Conservation (phyloP, 129 eudicot species). For the Silybum marianum region DNA sequence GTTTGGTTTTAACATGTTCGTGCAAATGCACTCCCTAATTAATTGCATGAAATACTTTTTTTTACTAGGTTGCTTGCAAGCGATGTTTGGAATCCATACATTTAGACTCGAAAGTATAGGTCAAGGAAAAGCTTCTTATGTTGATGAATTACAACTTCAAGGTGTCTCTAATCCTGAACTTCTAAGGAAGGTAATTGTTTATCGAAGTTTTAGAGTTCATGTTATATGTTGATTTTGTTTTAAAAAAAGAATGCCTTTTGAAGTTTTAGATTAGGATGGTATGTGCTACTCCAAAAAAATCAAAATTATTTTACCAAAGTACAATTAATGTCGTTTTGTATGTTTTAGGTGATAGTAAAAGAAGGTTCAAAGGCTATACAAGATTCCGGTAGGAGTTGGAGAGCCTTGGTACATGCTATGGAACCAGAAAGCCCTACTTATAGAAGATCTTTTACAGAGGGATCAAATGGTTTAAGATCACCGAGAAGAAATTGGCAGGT, state of each 20-base stretch:
- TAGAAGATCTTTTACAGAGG: conserved; percentile 52
- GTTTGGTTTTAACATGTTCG: not conserved
- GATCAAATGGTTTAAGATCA: conserved; percentile 53
- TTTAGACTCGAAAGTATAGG: conserved; percentile 78
- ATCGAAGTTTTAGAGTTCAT: not conserved
- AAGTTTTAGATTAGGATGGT: not conserved
- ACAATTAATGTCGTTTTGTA: not conserved
- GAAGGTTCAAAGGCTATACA: conserved; percentile 72
- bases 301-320: not conserved
- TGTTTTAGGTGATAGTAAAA: conserved; percentile 55
- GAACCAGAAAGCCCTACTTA: conserved; percentile 45
- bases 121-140: conserved; percentile 67
- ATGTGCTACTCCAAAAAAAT: not conserved
- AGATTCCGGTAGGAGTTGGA: conserved; percentile 46
- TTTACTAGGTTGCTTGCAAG: conserved; percentile 71
- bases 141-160: conserved; percentile 73
- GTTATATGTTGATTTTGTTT: not conserved
- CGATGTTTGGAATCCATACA: conserved; percentile 61
- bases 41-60: not conserved
- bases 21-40: not conserved
- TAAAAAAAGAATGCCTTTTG: not conserved
- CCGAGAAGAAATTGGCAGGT: conserved; percentile 67
- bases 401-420: conserved; percentile 26
- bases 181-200: conserved; percentile 63
- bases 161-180: conserved; percentile 63